Base-by-base conservation (phyloP, 78 protist genomes). In the Neovahlkampfia damariscottae region DNA sequence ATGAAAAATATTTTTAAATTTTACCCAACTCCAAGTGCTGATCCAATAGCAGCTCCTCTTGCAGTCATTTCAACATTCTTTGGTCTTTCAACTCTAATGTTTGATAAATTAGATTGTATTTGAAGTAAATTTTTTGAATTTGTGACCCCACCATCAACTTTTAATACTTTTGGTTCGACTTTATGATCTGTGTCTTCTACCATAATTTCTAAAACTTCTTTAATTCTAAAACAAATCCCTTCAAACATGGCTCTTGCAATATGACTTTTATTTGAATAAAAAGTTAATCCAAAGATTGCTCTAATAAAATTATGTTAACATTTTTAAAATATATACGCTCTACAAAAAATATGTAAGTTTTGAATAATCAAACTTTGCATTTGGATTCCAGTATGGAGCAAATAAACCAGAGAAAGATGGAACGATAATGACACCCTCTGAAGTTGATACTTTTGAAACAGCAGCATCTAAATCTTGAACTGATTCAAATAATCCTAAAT, bases 121-220 rank as follows among this genome's bases (percentile, higher is more conserved):
- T 91, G 93, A 58, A 89, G 38, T 31, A 86, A 5, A 8, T 89
- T 37, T n/a, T 77, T 38, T 41, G 67, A 80, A 50, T 31, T 76
- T 0, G 90, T 76, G 89, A 91, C 80, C 5, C 95, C 95, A 9
- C 95, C 95, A 59, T 91, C 95, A 3, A 82, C 95, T 3, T 85
- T 32, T 4, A 91, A 77, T 5, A 58, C 79, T 2, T 27, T 3
- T 7, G 79, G 32, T n/a, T 10, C 9, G 10, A 77, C 72, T 27
- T 36, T 70, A 27, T 83, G 37, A 36, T 83, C 94, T 37, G 67
- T 32, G 40, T 84, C 82, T 89, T 86, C 86, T 27, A 88, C 80
- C 37, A 32, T 7, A 19, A 77, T 8, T 35, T 77, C 72, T 9
- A 82, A 38, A 2, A 91, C 89, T n/a, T 84, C 94, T 7, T 37